A percentile compares a stretch with the other conserved stretches of the same genome.
Conservation (phyloP, 805 yeast species). For the Cyberlindnera lachancei region DNA sequence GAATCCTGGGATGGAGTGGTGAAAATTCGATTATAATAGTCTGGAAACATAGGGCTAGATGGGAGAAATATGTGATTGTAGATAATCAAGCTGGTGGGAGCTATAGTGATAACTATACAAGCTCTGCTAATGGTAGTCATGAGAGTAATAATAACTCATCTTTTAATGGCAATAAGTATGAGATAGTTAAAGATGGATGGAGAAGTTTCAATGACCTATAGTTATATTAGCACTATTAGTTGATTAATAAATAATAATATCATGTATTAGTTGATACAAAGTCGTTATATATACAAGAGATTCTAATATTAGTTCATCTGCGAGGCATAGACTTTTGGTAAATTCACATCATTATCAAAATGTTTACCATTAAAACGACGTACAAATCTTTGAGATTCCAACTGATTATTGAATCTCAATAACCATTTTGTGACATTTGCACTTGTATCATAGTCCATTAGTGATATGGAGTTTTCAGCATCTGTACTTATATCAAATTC, state of each 20-base stretch:
- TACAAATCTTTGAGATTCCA: constrained; percentile 45
- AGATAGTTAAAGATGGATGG: constrained; percentile 67
- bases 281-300: neutral
- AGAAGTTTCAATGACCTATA: constrained; percentile 32
- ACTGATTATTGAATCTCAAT: constrained; percentile 35
- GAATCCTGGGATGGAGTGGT: constrained; percentile 61
- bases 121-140: too few species aligned
- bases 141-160: too few species aligned
- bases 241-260: neutral
- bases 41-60: constrained; percentile 65
- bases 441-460: constrained; percentile 6
- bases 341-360: constrained; percentile 21
- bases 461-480: constrained; percentile 10
- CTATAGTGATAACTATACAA: too few species aligned
- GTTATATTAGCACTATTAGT: neutral
- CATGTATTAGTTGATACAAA: constrained; percentile 1
- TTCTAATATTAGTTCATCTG: constrained; percentile 14
- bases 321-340: constrained; percentile 25
- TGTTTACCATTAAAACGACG: constrained; percentile 42
- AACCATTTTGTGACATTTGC: constrained; percentile 22
- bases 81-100: constrained; percentile 35
- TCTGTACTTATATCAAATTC: constrained; percentile 36
- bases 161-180: constrained; percentile 35
- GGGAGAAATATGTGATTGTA: constrained; percentile 80
- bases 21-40: constrained; percentile 67